Conservation (phyloP, 1,284 basidiomycete genomes). For the Papiliotrema nemorosa region DNA sequence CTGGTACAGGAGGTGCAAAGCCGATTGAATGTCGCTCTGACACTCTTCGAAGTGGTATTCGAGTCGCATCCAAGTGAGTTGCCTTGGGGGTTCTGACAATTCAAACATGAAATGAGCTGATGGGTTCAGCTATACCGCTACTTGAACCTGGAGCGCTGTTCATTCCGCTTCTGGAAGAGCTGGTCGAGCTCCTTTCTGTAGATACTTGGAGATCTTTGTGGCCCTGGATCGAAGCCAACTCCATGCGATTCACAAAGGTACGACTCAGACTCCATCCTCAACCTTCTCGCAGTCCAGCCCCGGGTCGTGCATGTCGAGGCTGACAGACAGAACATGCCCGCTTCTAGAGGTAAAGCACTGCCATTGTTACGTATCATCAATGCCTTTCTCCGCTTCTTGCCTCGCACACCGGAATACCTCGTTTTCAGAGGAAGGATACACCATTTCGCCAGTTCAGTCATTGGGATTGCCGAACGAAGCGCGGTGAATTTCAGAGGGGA, state of each 20-base stretch:
- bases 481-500: slow-evolving; percentile 46
- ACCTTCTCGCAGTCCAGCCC: no score
- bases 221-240: slow-evolving; percentile 39
- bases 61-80: slow-evolving; percentile 17
- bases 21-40: slow-evolving; percentile 38
- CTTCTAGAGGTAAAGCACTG: slow-evolving; percentile 43
- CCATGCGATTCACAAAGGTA: slow-evolving; percentile 39
- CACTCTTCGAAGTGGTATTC: slow-evolving; percentile 36
- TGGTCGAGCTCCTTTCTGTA: slow-evolving; percentile 40
- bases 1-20: slow-evolving; percentile 33
- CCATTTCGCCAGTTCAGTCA: slow-evolving; percentile 40
- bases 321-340: slow-evolving; percentile 36
- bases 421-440: slow-evolving; percentile 42
- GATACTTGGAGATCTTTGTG: slow-evolving; percentile 39
- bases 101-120: no score
- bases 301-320: slow-evolving; percentile 4
- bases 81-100: not conserved
- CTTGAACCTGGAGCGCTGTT: slow-evolving; percentile 43
- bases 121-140: slow-evolving; percentile 20
- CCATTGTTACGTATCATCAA: slow-evolving; percentile 42
- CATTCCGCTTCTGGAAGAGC: slow-evolving; percentile 43
- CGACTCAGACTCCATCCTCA: no score
- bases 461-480: slow-evolving; percentile 44
- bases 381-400: slow-evolving; percentile 38
- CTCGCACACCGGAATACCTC: slow-evolving; percentile 39